Conservation (phyloP, 2,329 filamentous ascomycete species). For the Trichoderma aggressivum region DNA sequence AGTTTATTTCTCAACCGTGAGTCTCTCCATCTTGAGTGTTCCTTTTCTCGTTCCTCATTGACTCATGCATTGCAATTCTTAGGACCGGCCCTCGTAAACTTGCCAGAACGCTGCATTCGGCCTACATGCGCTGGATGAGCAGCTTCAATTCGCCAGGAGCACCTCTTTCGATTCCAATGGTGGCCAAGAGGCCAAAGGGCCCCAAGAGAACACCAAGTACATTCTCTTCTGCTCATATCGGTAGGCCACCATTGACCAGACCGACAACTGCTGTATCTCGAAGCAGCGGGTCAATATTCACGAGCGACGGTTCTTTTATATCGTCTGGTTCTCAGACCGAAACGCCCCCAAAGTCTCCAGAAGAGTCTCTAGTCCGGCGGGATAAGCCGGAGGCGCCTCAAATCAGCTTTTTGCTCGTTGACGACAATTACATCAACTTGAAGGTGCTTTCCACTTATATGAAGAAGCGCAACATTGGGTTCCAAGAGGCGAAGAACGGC, state of each 20-base stretch:
- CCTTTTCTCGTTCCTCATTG: background rate
- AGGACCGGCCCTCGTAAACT: slow-evolving; percentile 38
- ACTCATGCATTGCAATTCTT: background rate
- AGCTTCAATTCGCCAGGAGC: slow-evolving; percentile 8
- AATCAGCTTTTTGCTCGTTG: slow-evolving; percentile 30
- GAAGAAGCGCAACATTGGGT: slow-evolving; percentile 26
- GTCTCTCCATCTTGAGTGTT: slow-evolving; percentile 11
- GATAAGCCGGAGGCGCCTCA: slow-evolving; percentile 1
- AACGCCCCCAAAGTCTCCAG: background rate
- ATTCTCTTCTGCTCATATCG: background rate
- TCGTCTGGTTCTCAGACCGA: background rate
- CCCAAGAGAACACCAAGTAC: slow-evolving; percentile 8
- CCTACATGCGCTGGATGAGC: slow-evolving; percentile 26
- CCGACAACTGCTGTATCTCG: background rate
- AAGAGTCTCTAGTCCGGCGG: background rate
- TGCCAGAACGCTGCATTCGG: slow-evolving; percentile 29
- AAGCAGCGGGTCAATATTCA: background rate
- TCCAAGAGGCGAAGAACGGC: slow-evolving; percentile 27
- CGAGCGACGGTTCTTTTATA: background rate
- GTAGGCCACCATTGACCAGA: background rate
- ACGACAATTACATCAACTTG: slow-evolving; percentile 39
- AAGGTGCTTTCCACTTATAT: slow-evolving; percentile 30
- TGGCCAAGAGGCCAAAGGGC: slow-evolving; percentile 9
- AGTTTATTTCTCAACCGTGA: slow-evolving; percentile 39
- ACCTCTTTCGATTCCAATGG: background rate